These are phyloP conservation scores for Chaetomiaceae sp. DNA, from an alignment of 2,329 filamentous ascomycete genomes.

Conservation along the genomic window DNA sequence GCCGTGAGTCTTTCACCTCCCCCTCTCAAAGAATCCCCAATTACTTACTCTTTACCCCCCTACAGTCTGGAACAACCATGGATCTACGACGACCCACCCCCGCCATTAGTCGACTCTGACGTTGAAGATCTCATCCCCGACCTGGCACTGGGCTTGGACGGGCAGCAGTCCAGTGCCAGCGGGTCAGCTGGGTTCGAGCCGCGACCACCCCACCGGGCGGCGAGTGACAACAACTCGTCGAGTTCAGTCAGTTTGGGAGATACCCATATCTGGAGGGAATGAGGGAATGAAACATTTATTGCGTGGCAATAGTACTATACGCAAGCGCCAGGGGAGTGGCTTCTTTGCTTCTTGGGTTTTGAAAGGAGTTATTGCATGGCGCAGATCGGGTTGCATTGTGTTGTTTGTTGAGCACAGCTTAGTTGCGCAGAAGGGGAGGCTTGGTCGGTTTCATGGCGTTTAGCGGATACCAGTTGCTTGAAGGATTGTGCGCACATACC, in stretches of 20 bases:
- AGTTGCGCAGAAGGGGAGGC: too few species aligned
- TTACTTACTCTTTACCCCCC: too few species aligned
- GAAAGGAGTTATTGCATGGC: too few species aligned
- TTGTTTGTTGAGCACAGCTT: too few species aligned
- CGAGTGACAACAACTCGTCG: slow-evolving; percentile 34
- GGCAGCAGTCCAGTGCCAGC: not conserved
- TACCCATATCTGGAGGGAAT: slow-evolving; percentile 46
- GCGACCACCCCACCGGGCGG: slow-evolving; percentile 1
- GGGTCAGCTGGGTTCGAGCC: slow-evolving; percentile 4
- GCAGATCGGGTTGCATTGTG: too few species aligned
- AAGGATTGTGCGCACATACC: not conserved
- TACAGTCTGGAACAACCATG: slow-evolving; percentile 62
- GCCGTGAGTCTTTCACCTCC: slow-evolving; percentile 47
- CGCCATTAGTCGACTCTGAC: slow-evolving; percentile 32
- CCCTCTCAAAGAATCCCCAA: too few species aligned
- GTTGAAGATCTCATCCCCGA: not conserved
- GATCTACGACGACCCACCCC: slow-evolving; percentile 58
- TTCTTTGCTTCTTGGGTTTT: too few species aligned
- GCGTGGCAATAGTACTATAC: too few species aligned
- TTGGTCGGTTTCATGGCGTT: too few species aligned
- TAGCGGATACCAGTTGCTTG: too few species aligned
- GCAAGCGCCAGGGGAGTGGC: too few species aligned
- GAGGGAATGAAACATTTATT: not conserved
- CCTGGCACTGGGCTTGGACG: not conserved
- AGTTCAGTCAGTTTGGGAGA: slow-evolving; percentile 46